Conservation (phyloP, 352 stramenopile species). For the Phytopythium kandeliae region DNA sequence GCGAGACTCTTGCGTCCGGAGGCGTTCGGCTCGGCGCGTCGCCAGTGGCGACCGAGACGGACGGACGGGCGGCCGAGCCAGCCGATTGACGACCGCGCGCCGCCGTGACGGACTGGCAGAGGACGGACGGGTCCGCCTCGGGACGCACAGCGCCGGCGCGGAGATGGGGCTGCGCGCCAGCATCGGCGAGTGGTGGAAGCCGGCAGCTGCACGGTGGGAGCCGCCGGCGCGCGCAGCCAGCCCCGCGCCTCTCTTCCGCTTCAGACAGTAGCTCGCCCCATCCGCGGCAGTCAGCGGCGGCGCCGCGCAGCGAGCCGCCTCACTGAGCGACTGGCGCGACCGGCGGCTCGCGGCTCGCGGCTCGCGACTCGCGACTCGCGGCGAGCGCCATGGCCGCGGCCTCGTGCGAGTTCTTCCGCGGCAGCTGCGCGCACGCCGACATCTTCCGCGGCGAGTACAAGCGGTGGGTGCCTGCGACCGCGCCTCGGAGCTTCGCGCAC, state of each 20-base stretch:
- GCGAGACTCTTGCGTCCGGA: no score
- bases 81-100: no score
- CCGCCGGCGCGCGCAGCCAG: not conserved
- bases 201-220: not conserved
- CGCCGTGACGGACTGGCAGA: not conserved
- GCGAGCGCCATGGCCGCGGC: constrained; percentile 16
- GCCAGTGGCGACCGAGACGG: no score
- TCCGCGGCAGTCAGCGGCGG: no score
- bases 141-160: no score
- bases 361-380: no score
- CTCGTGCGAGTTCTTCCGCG: constrained; percentile 36
- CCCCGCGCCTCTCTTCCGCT: no score
- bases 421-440: constrained; percentile 26
- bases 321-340: not conserved
- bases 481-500: no score
- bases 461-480: constrained; percentile 19
- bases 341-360: not conserved
- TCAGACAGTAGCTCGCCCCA: no score
- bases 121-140: not conserved
- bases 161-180: constrained; percentile 1
- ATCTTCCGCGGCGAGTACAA: constrained; percentile 61
- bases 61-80: no score
- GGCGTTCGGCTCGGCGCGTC: no score
- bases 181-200: constrained; percentile 1
- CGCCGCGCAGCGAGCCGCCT: no score